Evolutionary conservation across 768 basidiomycete genomes (phyloP).

Genomic region (Coprinopsis strossmayeri): DNA sequence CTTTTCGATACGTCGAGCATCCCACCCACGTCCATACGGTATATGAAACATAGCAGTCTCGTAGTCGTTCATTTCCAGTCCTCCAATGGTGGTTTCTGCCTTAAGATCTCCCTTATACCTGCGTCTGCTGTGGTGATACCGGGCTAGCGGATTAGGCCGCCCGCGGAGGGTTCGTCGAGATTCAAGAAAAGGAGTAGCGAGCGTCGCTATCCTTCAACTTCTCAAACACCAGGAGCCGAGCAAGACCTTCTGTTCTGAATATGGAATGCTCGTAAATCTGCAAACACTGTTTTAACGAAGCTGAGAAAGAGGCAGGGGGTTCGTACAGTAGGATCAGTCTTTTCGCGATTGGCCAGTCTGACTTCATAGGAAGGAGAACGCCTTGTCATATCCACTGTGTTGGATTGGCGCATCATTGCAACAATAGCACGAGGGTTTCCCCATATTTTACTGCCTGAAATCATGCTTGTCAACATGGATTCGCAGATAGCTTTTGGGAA

Average conservation of each 20-base stretch:
- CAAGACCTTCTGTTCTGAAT: slow-evolving; percentile 50
- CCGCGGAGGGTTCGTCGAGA: slow-evolving; percentile 44
- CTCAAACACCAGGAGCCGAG: slow-evolving; percentile 56
- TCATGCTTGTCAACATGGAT: too few relatives aligned
- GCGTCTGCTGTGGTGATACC: slow-evolving; percentile 27
- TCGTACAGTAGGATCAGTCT: slow-evolving; percentile 56
- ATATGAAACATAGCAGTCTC: slow-evolving; percentile 49
- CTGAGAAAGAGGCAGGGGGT: slow-evolving; percentile 6
- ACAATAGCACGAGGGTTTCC: slow-evolving; percentile 54
- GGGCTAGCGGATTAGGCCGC: slow-evolving; percentile 29
- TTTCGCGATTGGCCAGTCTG: slow-evolving; percentile 46
- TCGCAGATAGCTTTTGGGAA: too few relatives aligned
- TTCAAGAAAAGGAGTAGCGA: slow-evolving; percentile 41
- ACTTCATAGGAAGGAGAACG: slow-evolving; percentile 63
- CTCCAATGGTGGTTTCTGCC: slow-evolving; percentile 29
- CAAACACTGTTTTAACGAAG: neutral
- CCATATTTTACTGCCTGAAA: slow-evolving; percentile 39
- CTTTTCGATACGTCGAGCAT: slow-evolving; percentile 48
- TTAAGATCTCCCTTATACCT: slow-evolving; percentile 54
- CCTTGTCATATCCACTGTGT: slow-evolving; percentile 56
- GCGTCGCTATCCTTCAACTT: slow-evolving; percentile 39
- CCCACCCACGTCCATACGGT: slow-evolving; percentile 57
- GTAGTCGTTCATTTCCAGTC: slow-evolving; percentile 52
- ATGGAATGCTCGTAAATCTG: slow-evolving; percentile 63
- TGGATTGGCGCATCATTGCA: slow-evolving; percentile 60